phyloP scores from a whole-genome alignment of 306 rosid species.

The Pueraria montana region DNA sequence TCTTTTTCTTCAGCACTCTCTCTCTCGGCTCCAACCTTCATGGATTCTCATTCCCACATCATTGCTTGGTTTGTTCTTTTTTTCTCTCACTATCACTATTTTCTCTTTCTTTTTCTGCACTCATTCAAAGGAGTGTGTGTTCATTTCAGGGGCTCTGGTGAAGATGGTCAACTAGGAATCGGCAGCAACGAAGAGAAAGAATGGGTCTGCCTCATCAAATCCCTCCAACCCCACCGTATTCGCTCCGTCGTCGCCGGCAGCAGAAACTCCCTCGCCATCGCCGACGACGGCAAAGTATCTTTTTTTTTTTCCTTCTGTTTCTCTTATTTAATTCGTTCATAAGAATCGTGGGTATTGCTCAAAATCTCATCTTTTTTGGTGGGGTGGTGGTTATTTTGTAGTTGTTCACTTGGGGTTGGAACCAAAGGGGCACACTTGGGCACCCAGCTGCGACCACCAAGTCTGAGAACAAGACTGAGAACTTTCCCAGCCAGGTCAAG shows the following conservation, averaged over 20 bases:
- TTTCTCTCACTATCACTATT: neutral
- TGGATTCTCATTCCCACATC: constrained; percentile 53
- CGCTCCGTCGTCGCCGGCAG: constrained; percentile 96
- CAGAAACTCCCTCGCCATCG: constrained; percentile 93
- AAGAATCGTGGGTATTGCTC: neutral
- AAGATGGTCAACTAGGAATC: constrained; percentile 93
- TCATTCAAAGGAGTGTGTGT: neutral
- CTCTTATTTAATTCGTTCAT: neutral
- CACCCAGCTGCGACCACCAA: constrained; percentile 79
- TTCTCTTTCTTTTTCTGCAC: neutral
- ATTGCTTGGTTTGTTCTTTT: constrained; percentile 48
- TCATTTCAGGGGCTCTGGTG: constrained; percentile 90
- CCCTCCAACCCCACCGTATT: constrained; percentile 59
- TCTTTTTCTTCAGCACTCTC: neutral
- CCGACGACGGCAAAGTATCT: constrained; percentile 82
- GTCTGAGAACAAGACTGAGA: constrained; percentile 88
- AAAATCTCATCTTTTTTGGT: neutral
- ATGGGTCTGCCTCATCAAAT: constrained; percentile 65
- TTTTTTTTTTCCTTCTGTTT: neutral
- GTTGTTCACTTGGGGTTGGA: constrained; percentile 99
- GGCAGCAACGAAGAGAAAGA: constrained; percentile 87
- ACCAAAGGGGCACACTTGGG: constrained; percentile 97
- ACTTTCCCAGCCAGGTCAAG: constrained; percentile 93
- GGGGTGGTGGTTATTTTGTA: constrained; percentile 33
- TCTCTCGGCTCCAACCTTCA: neutral